Base-by-base conservation (phyloP, 2,329 filamentous ascomycete species). In the Pseudocercospora fijiensis region DNA sequence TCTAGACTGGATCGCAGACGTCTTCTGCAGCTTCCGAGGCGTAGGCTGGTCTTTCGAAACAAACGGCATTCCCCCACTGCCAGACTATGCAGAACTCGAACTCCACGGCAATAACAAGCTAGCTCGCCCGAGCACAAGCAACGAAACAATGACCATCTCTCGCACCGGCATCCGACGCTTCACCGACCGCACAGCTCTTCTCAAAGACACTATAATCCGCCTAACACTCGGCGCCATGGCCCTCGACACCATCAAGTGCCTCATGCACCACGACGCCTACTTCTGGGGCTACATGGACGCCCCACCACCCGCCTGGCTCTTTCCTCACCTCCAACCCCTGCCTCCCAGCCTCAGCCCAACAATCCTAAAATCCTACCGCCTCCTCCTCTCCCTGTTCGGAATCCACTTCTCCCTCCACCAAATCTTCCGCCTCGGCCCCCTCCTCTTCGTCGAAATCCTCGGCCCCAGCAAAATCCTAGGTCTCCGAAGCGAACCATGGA, bases 221-320 rank as follows among this genome's bases (percentile, higher is more conserved):
- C 77, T 88, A n/a, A 60, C 85, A 1, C 61, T 83, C 41, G 80
- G 82, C 67, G 95, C 91, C 73, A 67, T 95, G 11, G 65, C 85
- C 7, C 79, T 96, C 8, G 94, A 97, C 76, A 63, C 86, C 6
- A 76, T 91, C 58, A 90, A 90, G 71, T 83, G 87, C 1, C 66
- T 86, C 65, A 88, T 91, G 79, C 87, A 88, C 69, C 84, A 85
- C 59, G 94, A 98, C 71, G 88, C 89, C 0, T 96, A 94, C 78
- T 96, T 93, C 77, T 82, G 82, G 77, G 73, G 71, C 65, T 75
- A 77, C 78, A 66, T 59, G n/a, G 58, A 67, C 37, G 61, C 67
- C 13, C 75, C 63, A 72, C 75, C 72, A 69, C 81, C 67, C 65
- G 79, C 65, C 76, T 88, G 63, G 59, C 53, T 56, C 2, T 79